These are phyloP conservation scores for Taxillus chinensis DNA, from an alignment of 164 flowering plant species.

Conservation along the genomic window DNA sequence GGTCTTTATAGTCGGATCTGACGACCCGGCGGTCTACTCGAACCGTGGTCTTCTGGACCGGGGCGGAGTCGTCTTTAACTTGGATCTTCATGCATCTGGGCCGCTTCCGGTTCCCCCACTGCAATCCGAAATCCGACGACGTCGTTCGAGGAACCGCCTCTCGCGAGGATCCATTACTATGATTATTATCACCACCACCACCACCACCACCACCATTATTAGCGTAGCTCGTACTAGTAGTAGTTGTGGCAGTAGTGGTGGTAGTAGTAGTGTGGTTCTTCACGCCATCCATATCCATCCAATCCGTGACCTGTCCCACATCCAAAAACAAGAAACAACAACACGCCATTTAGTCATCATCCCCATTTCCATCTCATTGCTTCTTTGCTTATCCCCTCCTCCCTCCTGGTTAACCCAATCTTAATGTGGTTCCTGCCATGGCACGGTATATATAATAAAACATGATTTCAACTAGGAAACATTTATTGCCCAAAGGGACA, in stretches of 20 bases:
- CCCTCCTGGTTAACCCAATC: too few species aligned
- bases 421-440: too few species aligned
- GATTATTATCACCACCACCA: constrained; percentile 10
- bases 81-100: constrained; percentile 68
- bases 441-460: too few species aligned
- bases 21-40: constrained; percentile 52
- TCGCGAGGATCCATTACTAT: constrained; percentile 12
- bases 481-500: too few species aligned
- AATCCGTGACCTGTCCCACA: too few species aligned
- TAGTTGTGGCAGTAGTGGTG: neutral
- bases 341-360: too few species aligned
- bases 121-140: constrained; percentile 51
- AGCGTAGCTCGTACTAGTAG: constrained; percentile 4
- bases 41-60: constrained; percentile 30
- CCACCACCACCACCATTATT: constrained; percentile 2
- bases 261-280: too few species aligned
- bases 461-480: too few species aligned
- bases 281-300: too few species aligned
- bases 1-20: constrained; percentile 29
- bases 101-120: constrained; percentile 88
- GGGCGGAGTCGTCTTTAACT: constrained; percentile 28
- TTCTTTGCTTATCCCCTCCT: too few species aligned
- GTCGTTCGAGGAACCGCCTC: constrained; percentile 17
- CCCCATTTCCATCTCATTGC: too few species aligned
- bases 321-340: too few species aligned